Evolutionary conservation across 257 asterid species (phyloP).

Genomic region (Solanum peruvianum): DNA sequence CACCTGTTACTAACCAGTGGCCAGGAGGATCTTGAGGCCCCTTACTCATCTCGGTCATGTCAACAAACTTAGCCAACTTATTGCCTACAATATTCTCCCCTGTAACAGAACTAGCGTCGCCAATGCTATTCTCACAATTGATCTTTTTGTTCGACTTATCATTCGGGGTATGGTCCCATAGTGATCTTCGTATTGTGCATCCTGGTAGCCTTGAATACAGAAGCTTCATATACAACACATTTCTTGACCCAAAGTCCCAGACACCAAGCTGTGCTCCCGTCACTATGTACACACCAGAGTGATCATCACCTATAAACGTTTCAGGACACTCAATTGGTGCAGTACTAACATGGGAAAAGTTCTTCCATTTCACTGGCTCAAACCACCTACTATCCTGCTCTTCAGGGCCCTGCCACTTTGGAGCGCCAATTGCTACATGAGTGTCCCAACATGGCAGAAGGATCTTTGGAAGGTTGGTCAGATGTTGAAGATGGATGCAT

Average conservation of each 20-base stretch:
- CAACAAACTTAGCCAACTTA: slow-evolving; percentile 65
- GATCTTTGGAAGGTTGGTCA: slow-evolving; percentile 55
- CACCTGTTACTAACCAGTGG: slow-evolving; percentile 86
- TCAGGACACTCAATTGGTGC: slow-evolving; percentile 77
- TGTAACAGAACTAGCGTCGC: slow-evolving; percentile 30
- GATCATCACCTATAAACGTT: slow-evolving; percentile 38
- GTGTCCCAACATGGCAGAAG: slow-evolving; percentile 73
- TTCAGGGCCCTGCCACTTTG: slow-evolving; percentile 88
- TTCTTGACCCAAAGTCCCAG: slow-evolving; percentile 83
- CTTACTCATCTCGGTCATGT: slow-evolving; percentile 52
- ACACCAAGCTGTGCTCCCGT: slow-evolving; percentile 87
- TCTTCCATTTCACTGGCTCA: slow-evolving; percentile 82
- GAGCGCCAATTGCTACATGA: slow-evolving; percentile 74
- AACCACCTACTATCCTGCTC: slow-evolving; percentile 92
- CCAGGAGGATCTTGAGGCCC: slow-evolving; percentile 75
- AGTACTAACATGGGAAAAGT: slow-evolving; percentile 69
- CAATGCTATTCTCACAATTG: background rate
- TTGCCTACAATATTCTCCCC: slow-evolving; percentile 33
- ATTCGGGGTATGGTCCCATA: slow-evolving; percentile 56
- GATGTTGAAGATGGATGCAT: slow-evolving; percentile 54
- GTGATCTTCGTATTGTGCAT: slow-evolving; percentile 58
- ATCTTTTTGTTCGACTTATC: slow-evolving; percentile 24
- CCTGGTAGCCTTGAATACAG: slow-evolving; percentile 62
- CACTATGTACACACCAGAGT: slow-evolving; percentile 48
- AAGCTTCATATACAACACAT: slow-evolving; percentile 64